These are phyloP conservation scores for Gossypium davidsonii DNA, from an alignment of 441 rosid genomes.

Conservation along the genomic window DNA sequence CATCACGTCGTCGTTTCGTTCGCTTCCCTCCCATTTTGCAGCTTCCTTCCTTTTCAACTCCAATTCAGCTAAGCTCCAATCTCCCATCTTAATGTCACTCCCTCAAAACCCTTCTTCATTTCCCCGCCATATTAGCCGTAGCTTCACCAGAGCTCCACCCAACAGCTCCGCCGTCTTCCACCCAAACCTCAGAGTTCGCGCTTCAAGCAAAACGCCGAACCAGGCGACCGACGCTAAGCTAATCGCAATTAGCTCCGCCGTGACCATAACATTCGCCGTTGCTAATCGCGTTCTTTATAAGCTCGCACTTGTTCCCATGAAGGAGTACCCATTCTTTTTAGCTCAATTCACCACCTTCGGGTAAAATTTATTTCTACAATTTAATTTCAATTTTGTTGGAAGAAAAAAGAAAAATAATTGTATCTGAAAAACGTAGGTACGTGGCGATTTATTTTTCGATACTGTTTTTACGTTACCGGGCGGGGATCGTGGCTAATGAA, in stretches of 20 bases:
- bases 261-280: constrained; percentile 45
- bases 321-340: constrained; percentile 71
- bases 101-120: constrained; percentile 9
- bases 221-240: constrained; percentile 22
- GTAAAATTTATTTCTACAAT: constrained; percentile 20
- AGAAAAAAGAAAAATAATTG: neutral
- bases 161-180: neutral
- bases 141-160: constrained; percentile 2
- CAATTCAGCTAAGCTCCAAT: constrained; percentile 6
- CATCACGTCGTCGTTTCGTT: constrained; percentile 24
- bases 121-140: constrained; percentile 13
- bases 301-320: constrained; percentile 92
- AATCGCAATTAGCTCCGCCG: constrained; percentile 37
- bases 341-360: constrained; percentile 84
- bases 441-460: constrained; percentile 63
- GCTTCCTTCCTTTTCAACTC: constrained; percentile 18
- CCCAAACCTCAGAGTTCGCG: constrained; percentile 24
- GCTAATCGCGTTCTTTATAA: constrained; percentile 89
- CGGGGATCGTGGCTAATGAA: constrained; percentile 63
- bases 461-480: constrained; percentile 44
- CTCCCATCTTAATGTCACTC: constrained; percentile 12
- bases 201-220: constrained; percentile 16
- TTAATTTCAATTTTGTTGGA: neutral
- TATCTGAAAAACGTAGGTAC: constrained; percentile 33
- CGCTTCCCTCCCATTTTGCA: constrained; percentile 8